phyloP scores from a whole-genome alignment of 805 yeast genomes.

The Metschnikowia dekortorum region DNA sequence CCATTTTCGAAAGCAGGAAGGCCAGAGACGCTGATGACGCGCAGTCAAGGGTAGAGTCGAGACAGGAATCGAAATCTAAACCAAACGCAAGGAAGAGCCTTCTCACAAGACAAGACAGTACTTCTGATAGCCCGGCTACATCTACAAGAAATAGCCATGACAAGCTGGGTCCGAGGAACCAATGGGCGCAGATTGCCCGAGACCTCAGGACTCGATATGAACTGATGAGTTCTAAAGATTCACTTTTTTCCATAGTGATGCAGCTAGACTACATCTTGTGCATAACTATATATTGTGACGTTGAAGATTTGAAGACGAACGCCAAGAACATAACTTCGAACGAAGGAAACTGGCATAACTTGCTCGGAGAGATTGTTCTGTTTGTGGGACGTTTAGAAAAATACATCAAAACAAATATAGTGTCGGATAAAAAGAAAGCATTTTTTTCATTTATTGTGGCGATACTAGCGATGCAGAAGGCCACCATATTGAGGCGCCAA shows the following conservation, averaged over 20 bases:
- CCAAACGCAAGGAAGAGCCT: neutral
- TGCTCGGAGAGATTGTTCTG: conserved; percentile 10
- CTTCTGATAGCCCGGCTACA: neutral
- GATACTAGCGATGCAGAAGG: conserved; percentile 26
- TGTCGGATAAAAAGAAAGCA: conserved; percentile 11
- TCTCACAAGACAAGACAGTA: neutral
- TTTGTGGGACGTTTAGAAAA: conserved; percentile 15
- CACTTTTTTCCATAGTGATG: conserved; percentile 17
- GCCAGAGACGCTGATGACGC: neutral
- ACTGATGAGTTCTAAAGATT: conserved; percentile 11
- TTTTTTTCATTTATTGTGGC: conserved; percentile 19
- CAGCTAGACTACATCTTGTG: conserved; percentile 18
- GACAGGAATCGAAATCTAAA: neutral
- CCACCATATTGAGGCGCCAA: conserved; percentile 28
- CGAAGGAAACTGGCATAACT: conserved; percentile 11
- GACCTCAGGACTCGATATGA: conserved; percentile 7
- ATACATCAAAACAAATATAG: conserved; percentile 11
- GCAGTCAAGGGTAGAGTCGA: neutral
- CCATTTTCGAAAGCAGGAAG: conserved; percentile 10
- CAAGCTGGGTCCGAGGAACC: neutral
- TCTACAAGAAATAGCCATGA: neutral
- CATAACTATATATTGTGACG: conserved; percentile 8
- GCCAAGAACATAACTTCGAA: neutral
- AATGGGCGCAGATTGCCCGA: conserved; percentile 6
- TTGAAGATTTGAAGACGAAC: conserved; percentile 4